Conservation (phyloP, 2,329 filamentous ascomycete species). For the Daldinia eschscholtzii region DNA sequence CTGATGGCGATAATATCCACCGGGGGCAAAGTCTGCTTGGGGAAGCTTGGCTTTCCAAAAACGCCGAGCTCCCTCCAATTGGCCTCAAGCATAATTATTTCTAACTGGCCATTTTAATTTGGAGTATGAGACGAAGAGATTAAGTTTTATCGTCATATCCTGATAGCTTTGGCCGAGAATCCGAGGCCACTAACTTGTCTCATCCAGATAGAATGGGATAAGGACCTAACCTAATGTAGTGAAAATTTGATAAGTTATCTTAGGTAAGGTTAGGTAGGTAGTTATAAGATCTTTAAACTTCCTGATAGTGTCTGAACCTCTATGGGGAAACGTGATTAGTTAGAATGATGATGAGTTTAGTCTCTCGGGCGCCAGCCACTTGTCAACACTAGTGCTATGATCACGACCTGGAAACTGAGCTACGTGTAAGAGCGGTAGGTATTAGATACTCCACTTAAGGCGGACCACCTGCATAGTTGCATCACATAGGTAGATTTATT, state of each 20-base stretch:
- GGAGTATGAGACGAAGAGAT: too few species aligned
- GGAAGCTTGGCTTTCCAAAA: neutral
- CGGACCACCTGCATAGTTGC: neutral
- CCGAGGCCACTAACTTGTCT: too few species aligned
- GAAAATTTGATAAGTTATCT: too few species aligned
- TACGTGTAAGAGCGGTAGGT: neutral
- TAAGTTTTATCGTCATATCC: too few species aligned
- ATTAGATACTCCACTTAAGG: neutral
- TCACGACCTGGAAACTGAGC: neutral
- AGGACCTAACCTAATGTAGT: too few species aligned
- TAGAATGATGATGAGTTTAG: neutral
- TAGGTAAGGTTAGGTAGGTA: too few species aligned
- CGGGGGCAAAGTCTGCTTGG: neutral
- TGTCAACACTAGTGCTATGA: neutral
- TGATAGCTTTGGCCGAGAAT: too few species aligned
- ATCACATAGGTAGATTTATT: neutral
- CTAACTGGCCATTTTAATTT: too few species aligned
- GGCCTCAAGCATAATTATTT: too few species aligned
- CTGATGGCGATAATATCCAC: neutral
- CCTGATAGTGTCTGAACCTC: neutral
- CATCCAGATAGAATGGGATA: too few species aligned
- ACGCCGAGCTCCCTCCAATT: neutral
- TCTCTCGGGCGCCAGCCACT: neutral
- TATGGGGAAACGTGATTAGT: neutral
- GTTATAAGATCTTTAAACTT: neutral